Conservation (phyloP, 176 grass and related monocot species). For the Triticum aestivum region IWGSC_CS_RefSeq_v2.1 NC_057801.1:307708640-307709139, state of each 20-base stretch:
- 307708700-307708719: conserved; percentile 10
- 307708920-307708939: conserved; percentile 54
- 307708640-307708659: neutral
- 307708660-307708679: conserved; percentile 3
- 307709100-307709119: conserved; percentile 5
- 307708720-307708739: conserved; percentile 27
- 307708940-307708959: conserved; percentile 56
- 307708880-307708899: conserved; percentile 86
- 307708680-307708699: neutral
- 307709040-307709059: neutral
- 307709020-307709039: conserved; percentile 41
- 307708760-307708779: conserved; percentile 20
- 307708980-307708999: conserved; percentile 76
- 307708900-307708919: conserved; percentile 60
- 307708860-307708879: conserved; percentile 93
- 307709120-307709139: conserved; percentile 12
- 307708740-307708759: conserved; percentile 10
- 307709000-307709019: conserved; percentile 99
- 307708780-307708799: neutral
- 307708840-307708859: conserved; percentile 82
- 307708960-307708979: conserved; percentile 66
- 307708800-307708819: conserved; percentile 29
- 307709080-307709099: neutral
- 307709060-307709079: conserved; percentile 9
- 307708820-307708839: conserved; percentile 42